These are phyloP conservation scores for Bisporella sp. DNA, from an alignment of 2,329 filamentous ascomycete species.

Conservation along the genomic window DNA sequence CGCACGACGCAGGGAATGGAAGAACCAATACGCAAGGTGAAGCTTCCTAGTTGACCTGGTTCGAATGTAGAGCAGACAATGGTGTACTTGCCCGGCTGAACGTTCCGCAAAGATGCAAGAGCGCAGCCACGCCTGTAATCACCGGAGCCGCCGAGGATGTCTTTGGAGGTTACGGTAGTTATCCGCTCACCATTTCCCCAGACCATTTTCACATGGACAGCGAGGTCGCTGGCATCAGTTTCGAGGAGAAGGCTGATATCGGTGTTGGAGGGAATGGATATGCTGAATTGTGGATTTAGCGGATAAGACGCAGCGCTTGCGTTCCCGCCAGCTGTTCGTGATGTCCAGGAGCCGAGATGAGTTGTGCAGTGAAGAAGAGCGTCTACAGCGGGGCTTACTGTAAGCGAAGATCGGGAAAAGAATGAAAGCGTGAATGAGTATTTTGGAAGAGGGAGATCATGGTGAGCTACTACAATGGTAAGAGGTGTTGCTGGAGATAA, in stretches of 20 bases:
- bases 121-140: constrained; percentile 81
- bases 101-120: constrained; percentile 50
- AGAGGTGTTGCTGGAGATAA: constrained; percentile 38
- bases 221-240: constrained; percentile 56
- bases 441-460: constrained; percentile 62
- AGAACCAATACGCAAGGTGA: constrained; percentile 68
- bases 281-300: constrained; percentile 79
- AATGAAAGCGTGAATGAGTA: constrained; percentile 86
- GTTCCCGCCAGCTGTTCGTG: constrained; percentile 77
- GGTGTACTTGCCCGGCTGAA: constrained; percentile 74
- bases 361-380: constrained; percentile 38
- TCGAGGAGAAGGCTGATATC: constrained; percentile 70
- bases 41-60: constrained; percentile 66
- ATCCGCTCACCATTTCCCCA: constrained; percentile 71
- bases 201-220: constrained; percentile 79
- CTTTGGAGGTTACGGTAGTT: constrained; percentile 60
- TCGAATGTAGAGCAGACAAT: constrained; percentile 90
- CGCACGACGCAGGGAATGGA: constrained; percentile 47
- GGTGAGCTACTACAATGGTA: constrained; percentile 67
- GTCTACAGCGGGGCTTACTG: constrained; percentile 48
- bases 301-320: constrained; percentile 68
- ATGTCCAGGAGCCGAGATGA: constrained; percentile 63
- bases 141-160: constrained; percentile 77
- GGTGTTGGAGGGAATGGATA: constrained; percentile 49
- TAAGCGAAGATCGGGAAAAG: constrained; percentile 61